A percentile compares a stretch with the other conserved stretches of the same genome.
Evolutionary conservation across 2,329 filamentous ascomycete genomes (phyloP).

Genomic region (Epichloe typhina): DNA sequence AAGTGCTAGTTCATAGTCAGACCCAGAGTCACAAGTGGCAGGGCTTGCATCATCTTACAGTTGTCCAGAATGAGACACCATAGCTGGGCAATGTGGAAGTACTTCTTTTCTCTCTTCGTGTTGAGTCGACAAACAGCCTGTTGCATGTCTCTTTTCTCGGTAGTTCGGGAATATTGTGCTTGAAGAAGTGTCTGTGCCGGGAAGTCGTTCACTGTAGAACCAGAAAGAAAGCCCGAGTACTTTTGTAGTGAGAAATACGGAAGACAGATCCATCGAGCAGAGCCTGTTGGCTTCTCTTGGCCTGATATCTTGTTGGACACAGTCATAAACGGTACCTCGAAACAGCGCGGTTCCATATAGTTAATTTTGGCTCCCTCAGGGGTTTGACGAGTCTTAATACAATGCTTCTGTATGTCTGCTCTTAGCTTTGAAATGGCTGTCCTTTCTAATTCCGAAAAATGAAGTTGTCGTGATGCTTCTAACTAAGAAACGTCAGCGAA

Average conservation of each 20-base stretch:
- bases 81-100: slow-evolving; percentile 34
- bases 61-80: slow-evolving; percentile 34
- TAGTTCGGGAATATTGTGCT: slow-evolving; percentile 25
- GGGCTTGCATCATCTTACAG: slow-evolving; percentile 16
- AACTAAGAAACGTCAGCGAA: slow-evolving; percentile 14
- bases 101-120: slow-evolving; percentile 21
- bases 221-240: slow-evolving; percentile 25
- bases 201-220: slow-evolving; percentile 20
- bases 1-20: slow-evolving; percentile 13
- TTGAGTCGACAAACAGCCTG: slow-evolving; percentile 31
- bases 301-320: slow-evolving; percentile 9
- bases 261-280: slow-evolving; percentile 29
- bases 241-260: slow-evolving; percentile 34
- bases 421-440: slow-evolving; percentile 23
- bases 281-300: slow-evolving; percentile 5
- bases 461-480: slow-evolving; percentile 21
- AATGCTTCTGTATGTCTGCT: slow-evolving; percentile 23
- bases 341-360: slow-evolving; percentile 26
- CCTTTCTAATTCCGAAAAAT: slow-evolving; percentile 21
- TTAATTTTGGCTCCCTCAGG: slow-evolving; percentile 25
- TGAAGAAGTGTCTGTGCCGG: slow-evolving; percentile 32
- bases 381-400: slow-evolving; percentile 23
- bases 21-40: no score
- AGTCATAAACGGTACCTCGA: slow-evolving; percentile 22
- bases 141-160: slow-evolving; percentile 28